Evolutionary conservation across 768 basidiomycete genomes (phyloP).

Genomic region (Podaxis sp.): DNA sequence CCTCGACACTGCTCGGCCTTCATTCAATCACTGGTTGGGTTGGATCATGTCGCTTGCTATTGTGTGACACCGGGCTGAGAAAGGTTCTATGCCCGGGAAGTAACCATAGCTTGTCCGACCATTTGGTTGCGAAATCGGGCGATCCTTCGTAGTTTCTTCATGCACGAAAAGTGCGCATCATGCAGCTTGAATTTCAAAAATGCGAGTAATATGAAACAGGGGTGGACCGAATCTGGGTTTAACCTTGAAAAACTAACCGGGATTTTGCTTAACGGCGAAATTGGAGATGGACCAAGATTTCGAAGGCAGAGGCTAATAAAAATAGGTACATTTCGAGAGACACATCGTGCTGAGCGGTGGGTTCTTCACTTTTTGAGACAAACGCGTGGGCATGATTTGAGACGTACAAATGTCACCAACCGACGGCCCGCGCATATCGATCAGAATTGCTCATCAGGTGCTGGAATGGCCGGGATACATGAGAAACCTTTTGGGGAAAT

Average conservation of each 20-base stretch:
- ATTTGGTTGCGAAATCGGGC: background rate
- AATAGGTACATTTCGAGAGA: slow-evolving; percentile 9
- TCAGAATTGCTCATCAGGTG: background rate
- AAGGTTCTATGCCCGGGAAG: slow-evolving; percentile 5
- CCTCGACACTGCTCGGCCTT: slow-evolving; percentile 2
- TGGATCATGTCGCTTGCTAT: background rate
- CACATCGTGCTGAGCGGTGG: background rate
- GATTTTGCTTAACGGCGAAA: background rate
- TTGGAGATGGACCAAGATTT: slow-evolving; percentile 12
- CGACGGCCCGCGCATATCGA: background rate
- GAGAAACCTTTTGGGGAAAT: background rate
- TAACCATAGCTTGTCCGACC: background rate
- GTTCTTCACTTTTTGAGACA: background rate
- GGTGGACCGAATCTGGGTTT: slow-evolving; percentile 3
- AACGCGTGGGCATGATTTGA: background rate
- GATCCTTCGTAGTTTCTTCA: background rate
- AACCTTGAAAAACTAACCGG: slow-evolving; percentile 4
- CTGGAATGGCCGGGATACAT: background rate
- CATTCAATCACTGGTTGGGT: slow-evolving; percentile 1
- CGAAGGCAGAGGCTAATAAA: slow-evolving; percentile 4
- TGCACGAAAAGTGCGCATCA: too few species aligned
- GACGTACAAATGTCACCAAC: background rate
- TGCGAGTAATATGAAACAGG: background rate
- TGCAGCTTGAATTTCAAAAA: background rate
- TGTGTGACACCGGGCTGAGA: background rate